These are phyloP conservation scores for Beauveria sp. DNA, from an alignment of 2,329 filamentous ascomycete species.

Conservation along the genomic window DNA sequence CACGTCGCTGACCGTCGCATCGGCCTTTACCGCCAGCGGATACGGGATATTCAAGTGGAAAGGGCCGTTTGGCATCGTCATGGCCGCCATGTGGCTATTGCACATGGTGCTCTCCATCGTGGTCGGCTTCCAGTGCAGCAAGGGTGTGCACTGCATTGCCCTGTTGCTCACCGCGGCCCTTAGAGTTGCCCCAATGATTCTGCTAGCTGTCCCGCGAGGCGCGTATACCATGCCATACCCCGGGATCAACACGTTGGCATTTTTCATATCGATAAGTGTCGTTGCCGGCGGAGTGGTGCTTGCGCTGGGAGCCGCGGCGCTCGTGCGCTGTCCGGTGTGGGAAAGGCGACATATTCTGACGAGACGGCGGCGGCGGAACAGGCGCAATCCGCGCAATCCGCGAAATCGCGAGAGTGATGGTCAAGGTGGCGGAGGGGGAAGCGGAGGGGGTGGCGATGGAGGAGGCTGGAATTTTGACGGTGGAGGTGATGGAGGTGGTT, in stretches of 20 bases:
- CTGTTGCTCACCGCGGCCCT: background rate
- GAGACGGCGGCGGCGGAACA: background rate
- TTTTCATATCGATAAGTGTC: conserved; percentile 1
- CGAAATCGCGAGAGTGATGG: background rate
- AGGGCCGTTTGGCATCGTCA: conserved; percentile 1
- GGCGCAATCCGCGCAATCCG: background rate
- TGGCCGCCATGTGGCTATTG: conserved; percentile 1
- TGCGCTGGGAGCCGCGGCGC: background rate
- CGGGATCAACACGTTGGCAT: background rate
- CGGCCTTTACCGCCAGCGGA: background rate
- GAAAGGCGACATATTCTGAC: background rate
- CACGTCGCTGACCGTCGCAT: background rate
- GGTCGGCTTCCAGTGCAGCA: conserved; percentile 1
- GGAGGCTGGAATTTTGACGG: conserved; percentile 5
- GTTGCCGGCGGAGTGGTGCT: background rate
- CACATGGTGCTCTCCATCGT: conserved; percentile 1
- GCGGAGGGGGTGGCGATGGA: background rate
- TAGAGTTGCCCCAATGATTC: conserved; percentile 1
- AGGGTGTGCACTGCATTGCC: conserved; percentile 2
- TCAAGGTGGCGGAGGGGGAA: background rate
- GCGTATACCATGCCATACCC: background rate
- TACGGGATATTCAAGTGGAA: background rate
- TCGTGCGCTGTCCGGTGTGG: conserved; percentile 2
- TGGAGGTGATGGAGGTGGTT: background rate
- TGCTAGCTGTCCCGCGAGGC: background rate